A percentile compares a stretch with the other conserved stretches of the same genome.
Evolutionary conservation across 768 basidiomycete genomes (phyloP).

Genomic region (Leccinum incarnatum): DNA sequence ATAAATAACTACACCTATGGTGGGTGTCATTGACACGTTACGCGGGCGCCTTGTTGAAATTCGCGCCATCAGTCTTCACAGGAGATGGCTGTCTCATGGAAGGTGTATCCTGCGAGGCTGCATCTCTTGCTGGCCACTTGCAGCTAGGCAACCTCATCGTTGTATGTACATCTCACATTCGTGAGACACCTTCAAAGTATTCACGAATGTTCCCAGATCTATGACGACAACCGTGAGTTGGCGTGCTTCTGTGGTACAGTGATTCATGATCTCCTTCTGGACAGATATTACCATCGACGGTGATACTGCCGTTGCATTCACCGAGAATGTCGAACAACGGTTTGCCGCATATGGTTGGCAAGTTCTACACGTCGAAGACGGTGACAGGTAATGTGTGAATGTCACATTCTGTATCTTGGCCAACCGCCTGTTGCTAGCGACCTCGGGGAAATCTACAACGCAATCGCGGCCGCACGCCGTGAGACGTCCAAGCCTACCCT

Average conservation of each 20-base stretch:
- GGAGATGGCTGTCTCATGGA: constrained; percentile 98
- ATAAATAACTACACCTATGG: constrained; percentile 90
- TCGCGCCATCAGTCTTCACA: constrained; percentile 59
- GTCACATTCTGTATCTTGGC: neutral
- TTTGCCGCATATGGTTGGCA: constrained; percentile 95
- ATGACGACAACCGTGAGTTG: constrained; percentile 90
- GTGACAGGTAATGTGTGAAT: constrained; percentile 55
- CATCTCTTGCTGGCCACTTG: constrained; percentile 90
- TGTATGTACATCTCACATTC: constrained; percentile 44
- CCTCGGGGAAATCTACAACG: constrained; percentile 69
- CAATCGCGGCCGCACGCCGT: constrained; percentile 73
- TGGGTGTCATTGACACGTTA: constrained; percentile 28
- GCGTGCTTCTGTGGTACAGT: neutral
- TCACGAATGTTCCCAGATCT: constrained; percentile 52
- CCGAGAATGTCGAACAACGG: constrained; percentile 86
- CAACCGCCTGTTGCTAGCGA: constrained; percentile 50
- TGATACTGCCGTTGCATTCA: constrained; percentile 88
- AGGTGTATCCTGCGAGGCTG: constrained; percentile 91
- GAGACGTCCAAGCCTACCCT: constrained; percentile 84
- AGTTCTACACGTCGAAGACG: constrained; percentile 78
- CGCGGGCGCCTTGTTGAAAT: constrained; percentile 1
- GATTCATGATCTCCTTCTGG: constrained; percentile 7
- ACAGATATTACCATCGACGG: constrained; percentile 96
- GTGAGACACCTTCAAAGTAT: constrained; percentile 8
- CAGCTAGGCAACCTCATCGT: constrained; percentile 91